Conservation (phyloP, 805 yeast genomes). For the Debaryomyces hansenii region DNA sequence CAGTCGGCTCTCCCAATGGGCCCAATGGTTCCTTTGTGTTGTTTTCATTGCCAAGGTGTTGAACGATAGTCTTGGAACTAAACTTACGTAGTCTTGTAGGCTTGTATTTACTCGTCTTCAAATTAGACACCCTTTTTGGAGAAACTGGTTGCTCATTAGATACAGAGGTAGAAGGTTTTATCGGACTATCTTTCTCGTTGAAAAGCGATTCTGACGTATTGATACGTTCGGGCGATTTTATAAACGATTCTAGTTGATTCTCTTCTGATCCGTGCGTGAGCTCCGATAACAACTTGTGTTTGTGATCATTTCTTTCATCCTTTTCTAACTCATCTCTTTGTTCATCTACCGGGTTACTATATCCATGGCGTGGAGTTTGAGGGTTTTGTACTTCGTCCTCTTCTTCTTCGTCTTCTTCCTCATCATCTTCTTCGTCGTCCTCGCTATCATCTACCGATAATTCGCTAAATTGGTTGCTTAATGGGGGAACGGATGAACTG, state of each 20-base stretch:
- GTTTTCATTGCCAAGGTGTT: conserved; percentile 21
- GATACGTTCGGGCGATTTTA: conserved; percentile 21
- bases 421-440: conserved; percentile 12
- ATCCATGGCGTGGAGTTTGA: conserved; percentile 4
- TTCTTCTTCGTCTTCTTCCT: conserved; percentile 12
- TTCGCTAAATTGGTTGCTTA: conserved; percentile 17
- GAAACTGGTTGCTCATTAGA: conserved; percentile 5
- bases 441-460: conserved; percentile 16
- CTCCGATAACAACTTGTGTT: conserved; percentile 38
- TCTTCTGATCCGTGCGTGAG: conserved; percentile 38
- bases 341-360: conserved; percentile 10
- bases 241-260: conserved; percentile 36
- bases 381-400: neutral
- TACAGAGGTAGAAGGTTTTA: conserved; percentile 12
- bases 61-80: conserved; percentile 27
- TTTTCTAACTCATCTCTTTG: conserved; percentile 33
- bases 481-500: conserved; percentile 11
- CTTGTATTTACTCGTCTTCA: conserved; percentile 29
- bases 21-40: conserved; percentile 20
- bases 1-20: conserved; percentile 22
- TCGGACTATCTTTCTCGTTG: conserved; percentile 32
- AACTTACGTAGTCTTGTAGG: conserved; percentile 31
- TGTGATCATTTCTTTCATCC: conserved; percentile 32
- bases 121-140: conserved; percentile 23
- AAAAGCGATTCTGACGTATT: conserved; percentile 29